A percentile compares a stretch with the other conserved stretches of the same genome.
Evolutionary conservation across 2,329 filamentous ascomycete species (phyloP).

Genomic region (Penicillium sclerotiorum): DNA sequence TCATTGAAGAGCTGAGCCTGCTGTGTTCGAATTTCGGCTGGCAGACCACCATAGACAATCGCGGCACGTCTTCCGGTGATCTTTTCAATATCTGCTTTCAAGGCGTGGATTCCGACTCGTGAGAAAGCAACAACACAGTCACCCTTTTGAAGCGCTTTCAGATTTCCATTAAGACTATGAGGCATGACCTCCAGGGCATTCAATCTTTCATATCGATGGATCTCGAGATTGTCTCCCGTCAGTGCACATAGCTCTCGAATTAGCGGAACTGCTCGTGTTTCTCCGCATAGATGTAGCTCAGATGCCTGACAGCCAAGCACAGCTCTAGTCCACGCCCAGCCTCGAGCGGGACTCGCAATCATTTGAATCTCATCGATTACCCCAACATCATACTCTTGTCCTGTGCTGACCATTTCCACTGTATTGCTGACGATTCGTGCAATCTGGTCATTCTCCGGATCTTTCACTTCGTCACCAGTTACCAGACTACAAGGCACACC

Average conservation of each 20-base stretch:
- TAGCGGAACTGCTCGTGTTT: conserved; percentile 77
- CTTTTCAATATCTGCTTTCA: conserved; percentile 77
- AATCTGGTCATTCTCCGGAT: conserved; percentile 60
- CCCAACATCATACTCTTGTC: conserved; percentile 72
- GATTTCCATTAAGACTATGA: conserved; percentile 63
- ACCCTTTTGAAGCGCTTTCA: conserved; percentile 75
- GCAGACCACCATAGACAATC: conserved; percentile 88
- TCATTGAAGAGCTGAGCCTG: conserved; percentile 95
- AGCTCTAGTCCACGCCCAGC: conserved; percentile 94
- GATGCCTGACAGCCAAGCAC: conserved; percentile 82
- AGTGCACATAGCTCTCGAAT: conserved; percentile 76
- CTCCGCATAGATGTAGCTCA: conserved; percentile 92
- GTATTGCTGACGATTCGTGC: conserved; percentile 77
- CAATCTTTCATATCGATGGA: conserved; percentile 82
- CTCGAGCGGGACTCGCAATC: conserved; percentile 77
- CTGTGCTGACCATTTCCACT: conserved; percentile 80
- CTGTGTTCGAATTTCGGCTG: conserved; percentile 87
- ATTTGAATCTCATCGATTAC: conserved; percentile 99
- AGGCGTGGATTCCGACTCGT: conserved; percentile 74
- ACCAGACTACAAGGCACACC: conserved; percentile 76
- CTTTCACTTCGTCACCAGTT: conserved; percentile 85
- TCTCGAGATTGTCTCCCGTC: conserved; percentile 77
- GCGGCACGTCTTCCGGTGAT: conserved; percentile 78
- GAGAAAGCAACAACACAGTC: conserved; percentile 90
- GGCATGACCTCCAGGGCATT: conserved; percentile 72